Conservation (phyloP, 2,329 filamentous ascomycete genomes). For the Thelonectria discophora region DNA sequence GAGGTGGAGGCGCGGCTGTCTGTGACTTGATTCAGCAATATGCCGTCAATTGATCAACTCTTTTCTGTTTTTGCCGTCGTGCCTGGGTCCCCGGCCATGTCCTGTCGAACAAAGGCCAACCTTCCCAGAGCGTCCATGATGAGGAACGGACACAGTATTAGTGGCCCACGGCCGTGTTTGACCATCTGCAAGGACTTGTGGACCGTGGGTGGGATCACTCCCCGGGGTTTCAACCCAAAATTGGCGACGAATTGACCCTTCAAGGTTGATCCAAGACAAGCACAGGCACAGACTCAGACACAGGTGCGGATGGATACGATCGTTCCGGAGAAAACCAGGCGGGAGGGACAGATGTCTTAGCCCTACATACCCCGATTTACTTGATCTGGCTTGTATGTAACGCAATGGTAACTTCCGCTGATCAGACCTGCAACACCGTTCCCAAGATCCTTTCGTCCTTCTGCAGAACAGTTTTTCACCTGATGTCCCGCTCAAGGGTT, state of each 20-base stretch:
- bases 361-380: conserved; percentile 22
- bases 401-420: conserved; percentile 9
- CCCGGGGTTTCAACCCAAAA: conserved; percentile 1
- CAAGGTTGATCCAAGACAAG: conserved; percentile 10
- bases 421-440: conserved; percentile 1
- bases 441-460: conserved; percentile 1
- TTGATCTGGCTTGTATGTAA: conserved; percentile 10
- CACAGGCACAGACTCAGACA: conserved; percentile 10
- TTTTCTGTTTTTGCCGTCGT: conserved; percentile 1
- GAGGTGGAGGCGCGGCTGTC: conserved; percentile 5
- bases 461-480: conserved; percentile 14
- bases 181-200: conserved; percentile 25
- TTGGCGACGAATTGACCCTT: conserved; percentile 2
- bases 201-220: conserved; percentile 16
- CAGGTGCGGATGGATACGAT: conserved; percentile 19
- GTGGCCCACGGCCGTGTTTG: conserved; percentile 23
- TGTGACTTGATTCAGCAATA: conserved; percentile 22
- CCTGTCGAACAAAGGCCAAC: conserved; percentile 3
- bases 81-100: not conserved
- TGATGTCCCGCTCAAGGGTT: conserved; percentile 2
- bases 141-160: conserved; percentile 10
- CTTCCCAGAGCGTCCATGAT: not conserved
- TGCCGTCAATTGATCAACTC: not conserved
- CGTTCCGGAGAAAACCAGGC: conserved; percentile 29
- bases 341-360: conserved; percentile 30